Base-by-base conservation (phyloP, 164 flowering plant genomes). In the Euptelea pleiosperma region DNA sequence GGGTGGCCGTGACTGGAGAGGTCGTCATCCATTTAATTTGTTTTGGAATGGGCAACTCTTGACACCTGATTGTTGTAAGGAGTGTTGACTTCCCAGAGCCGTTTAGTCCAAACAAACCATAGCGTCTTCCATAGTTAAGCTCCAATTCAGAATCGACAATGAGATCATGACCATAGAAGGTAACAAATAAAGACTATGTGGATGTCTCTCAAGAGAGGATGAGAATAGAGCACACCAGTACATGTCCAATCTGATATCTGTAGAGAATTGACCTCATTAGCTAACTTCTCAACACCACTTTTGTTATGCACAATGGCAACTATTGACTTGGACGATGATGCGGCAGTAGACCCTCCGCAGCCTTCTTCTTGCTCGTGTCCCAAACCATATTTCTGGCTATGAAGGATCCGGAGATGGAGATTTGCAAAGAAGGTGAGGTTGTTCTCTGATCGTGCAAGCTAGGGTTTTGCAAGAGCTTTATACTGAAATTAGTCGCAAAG, bases 21-120 rank as follows among this genome's bases (percentile, higher is more conserved):
- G n/a, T n/a, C n/a, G n/a, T n/a, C n/a, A n/a, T n/a, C n/a, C n/a
- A n/a, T n/a, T n/a, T n/a, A n/a, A 93, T 90, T 73, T 93, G 97
- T 0, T 90, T 95, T 21, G 98, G 98, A 62, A 93, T 88, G 1
- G 98, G 98, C 58, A 93, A 84, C 69, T 93, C 97, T 28, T 96
- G 81, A 64, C 60, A 64, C 22, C 96, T 97, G 48, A 93, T 84
- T 31, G 97, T 80, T 37, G 90, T 54, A 8, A 92, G 87, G 42
- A 92, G 96, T 0, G 98, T 92, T 29, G 98, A 92, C 57, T 92
- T 92, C 31, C 98, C 98, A 75, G 96, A 89, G 10, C 98, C 98
- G 80, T 92, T 92, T 60, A 89, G 64, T 28, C 98, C 98, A 68
- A 92, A 84, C 77, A 87, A 75, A 33, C 96, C 96, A 74, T 89